Percentiles rank a stretch among this genome's conserved stretches.
Evolutionary conservation across 805 yeast genomes (phyloP).

Genomic region (Ogataea trehalophila): DNA sequence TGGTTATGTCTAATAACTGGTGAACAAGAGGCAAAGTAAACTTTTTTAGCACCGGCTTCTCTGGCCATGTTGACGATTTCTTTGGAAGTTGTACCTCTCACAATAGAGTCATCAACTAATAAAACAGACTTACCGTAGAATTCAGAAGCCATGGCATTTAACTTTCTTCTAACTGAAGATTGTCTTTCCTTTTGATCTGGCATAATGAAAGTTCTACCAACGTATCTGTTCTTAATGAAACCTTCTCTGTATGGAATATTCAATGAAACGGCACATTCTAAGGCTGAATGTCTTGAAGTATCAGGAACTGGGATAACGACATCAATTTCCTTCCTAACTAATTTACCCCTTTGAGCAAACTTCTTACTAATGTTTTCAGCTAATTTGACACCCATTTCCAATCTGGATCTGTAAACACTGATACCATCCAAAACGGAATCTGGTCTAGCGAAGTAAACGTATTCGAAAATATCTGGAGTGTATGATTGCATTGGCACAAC

Average conservation of each 20-base stretch:
- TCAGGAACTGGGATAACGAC: constrained; percentile 98
- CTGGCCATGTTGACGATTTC: constrained; percentile 98
- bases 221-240: constrained; percentile 92
- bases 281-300: constrained; percentile 93
- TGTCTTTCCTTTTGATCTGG: constrained; percentile 94
- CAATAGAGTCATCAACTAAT: constrained; percentile 94
- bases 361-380: constrained; percentile 60
- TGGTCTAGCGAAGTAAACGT: constrained; percentile 97
- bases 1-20: constrained; percentile 97
- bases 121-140: constrained; percentile 80
- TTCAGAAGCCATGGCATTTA: constrained; percentile 94
- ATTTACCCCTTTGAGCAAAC: constrained; percentile 35
- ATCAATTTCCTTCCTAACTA: constrained; percentile 60
- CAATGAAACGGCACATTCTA: constrained; percentile 82
- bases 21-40: constrained; percentile 95
- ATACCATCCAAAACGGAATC: constrained; percentile 97
- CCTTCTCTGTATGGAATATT: constrained; percentile 91
- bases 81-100: constrained; percentile 94
- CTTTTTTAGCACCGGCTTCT: constrained; percentile 95
- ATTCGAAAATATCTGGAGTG: constrained; percentile 95
- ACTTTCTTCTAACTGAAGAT: constrained; percentile 87
- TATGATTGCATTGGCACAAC: constrained; percentile 73
- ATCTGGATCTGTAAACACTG: constrained; percentile 86
- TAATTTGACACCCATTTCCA: constrained; percentile 88
- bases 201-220: constrained; percentile 98